Conservation (phyloP, 2,329 filamentous ascomycete genomes). For the Colletotrichum horii region DNA sequence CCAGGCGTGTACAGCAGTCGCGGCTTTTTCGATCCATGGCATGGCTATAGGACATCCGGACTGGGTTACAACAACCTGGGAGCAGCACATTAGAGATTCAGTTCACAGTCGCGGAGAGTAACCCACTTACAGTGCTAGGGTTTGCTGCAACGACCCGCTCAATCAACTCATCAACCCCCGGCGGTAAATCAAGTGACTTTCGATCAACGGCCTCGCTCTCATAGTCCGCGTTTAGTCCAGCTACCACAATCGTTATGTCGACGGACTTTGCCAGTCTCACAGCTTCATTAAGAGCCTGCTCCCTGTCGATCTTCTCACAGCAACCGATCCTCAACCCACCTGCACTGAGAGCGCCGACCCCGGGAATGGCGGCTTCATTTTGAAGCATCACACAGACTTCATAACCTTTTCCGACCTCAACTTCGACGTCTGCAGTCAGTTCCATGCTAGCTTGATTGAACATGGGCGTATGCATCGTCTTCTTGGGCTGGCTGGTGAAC, state of each 20-base stretch:
- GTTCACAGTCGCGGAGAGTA: fast-evolving
- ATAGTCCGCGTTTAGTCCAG: constrained; percentile 58
- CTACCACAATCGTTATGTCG: constrained; percentile 59
- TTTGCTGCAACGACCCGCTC: constrained; percentile 58
- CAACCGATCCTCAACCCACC: constrained; percentile 2
- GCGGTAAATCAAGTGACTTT: constrained; percentile 71
- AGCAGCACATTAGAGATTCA: neutral
- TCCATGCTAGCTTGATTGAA: constrained; percentile 39
- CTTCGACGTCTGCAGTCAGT: constrained; percentile 33
- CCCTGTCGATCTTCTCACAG: neutral
- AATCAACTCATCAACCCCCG: constrained; percentile 60
- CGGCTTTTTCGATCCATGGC: constrained; percentile 54
- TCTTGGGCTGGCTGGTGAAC: constrained; percentile 33
- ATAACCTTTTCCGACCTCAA: constrained; percentile 43
- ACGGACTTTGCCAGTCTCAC: constrained; percentile 51
- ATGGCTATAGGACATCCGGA: constrained; percentile 59
- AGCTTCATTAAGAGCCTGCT: constrained; percentile 16
- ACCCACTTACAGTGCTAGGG: constrained; percentile 49
- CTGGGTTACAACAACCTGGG: constrained; percentile 54
- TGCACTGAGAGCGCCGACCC: neutral
- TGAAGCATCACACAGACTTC: neutral
- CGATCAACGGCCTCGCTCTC: constrained; percentile 64
- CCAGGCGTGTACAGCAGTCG: constrained; percentile 33
- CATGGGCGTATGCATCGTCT: constrained; percentile 31
- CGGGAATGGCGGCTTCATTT: neutral